These are phyloP conservation scores for Pugionium dolabratum DNA, from an alignment of 345 rosid species.

Conservation along the genomic window DNA sequence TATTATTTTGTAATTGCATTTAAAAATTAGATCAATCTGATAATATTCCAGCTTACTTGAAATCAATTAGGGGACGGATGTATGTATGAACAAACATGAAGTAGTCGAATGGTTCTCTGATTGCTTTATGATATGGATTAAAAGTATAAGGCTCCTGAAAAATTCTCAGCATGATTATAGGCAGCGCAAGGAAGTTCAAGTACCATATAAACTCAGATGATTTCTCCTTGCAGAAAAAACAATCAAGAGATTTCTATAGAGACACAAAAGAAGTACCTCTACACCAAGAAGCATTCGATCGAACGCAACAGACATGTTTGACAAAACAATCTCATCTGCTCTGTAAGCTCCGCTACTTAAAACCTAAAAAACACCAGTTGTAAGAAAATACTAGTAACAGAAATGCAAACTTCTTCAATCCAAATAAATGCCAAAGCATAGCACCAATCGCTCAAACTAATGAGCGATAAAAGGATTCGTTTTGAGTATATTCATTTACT, in stretches of 20 bases:
- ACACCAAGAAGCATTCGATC: slow-evolving; percentile 80
- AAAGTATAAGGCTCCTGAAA: slow-evolving; percentile 81
- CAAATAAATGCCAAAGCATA: neutral
- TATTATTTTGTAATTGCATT: neutral
- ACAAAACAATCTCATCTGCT: slow-evolving; percentile 63
- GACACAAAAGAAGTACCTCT: slow-evolving; percentile 58
- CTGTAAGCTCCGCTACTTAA: slow-evolving; percentile 60
- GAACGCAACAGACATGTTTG: slow-evolving; percentile 79
- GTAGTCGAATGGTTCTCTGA: slow-evolving; percentile 93
- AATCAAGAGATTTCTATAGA: neutral
- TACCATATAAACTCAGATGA: slow-evolving; percentile 15
- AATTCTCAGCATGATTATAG: slow-evolving; percentile 20
- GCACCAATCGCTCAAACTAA: slow-evolving; percentile 24
- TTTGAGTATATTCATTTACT: neutral
- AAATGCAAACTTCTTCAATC: slow-evolving; percentile 5
- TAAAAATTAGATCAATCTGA: neutral
- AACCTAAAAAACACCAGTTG: slow-evolving; percentile 50
- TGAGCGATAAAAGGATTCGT: neutral
- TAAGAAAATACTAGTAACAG: neutral
- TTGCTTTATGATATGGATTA: slow-evolving; percentile 76
- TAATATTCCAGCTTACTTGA: slow-evolving; percentile 57
- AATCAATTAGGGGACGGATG: slow-evolving; percentile 81
- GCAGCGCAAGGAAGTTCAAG: slow-evolving; percentile 15
- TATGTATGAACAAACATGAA: slow-evolving; percentile 91
- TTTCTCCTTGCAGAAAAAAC: neutral